Evolutionary conservation across 768 basidiomycete genomes (phyloP), one percentile per base, ranked within the genome.

Genomic region (Austroboletus eburneus): DNA sequence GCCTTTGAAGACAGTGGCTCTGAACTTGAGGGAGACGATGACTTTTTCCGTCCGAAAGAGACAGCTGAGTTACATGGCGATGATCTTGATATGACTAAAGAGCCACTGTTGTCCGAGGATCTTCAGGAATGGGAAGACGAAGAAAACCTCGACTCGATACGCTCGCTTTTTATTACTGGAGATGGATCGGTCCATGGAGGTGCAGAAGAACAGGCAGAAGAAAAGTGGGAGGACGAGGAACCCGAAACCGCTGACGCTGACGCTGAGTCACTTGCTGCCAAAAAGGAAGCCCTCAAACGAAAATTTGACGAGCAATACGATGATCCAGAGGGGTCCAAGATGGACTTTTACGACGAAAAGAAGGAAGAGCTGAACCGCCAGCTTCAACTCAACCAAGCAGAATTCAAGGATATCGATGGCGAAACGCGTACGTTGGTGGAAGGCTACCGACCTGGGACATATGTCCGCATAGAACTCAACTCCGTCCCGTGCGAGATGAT

Each of bases 231-330:
- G 3, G 69, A 64, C 30, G 69, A 59, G 27, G 73, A 74, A 23
- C 0, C 35, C 8, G 52, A 51, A 14, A 51, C 51, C 1, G 32
- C 51, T 4, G 69, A 75, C 48, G 61, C 70, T 0, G 70, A 71
- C 24, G 75, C 74, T 22, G 71, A 72, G 24, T 73, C 77, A 2
- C 81, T 97, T 29, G 80, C 86, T 9, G 76, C 78, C 24, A 97
- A 95, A 71, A 97, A 97, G 70, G 91, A 89, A 56, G 80, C 77
- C 2, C 77, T 97, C 49, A 96, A 96, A 68, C 82, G 84, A 54
- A 94, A 95, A 65, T 99, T 99, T 62, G 91, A 99, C 67, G 90
- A 91, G 57, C 87, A 95, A 67, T 97, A 97, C 66, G 92, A 96
- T 63, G 91, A 93, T 54, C 87, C 88, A 3, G 85, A 88, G 36